Percentiles rank a stretch among this genome's conserved stretches.
Evolutionary conservation across 2,329 filamentous ascomycete genomes (phyloP).

Genomic region (Trichoderma koningiopsis): DNA sequence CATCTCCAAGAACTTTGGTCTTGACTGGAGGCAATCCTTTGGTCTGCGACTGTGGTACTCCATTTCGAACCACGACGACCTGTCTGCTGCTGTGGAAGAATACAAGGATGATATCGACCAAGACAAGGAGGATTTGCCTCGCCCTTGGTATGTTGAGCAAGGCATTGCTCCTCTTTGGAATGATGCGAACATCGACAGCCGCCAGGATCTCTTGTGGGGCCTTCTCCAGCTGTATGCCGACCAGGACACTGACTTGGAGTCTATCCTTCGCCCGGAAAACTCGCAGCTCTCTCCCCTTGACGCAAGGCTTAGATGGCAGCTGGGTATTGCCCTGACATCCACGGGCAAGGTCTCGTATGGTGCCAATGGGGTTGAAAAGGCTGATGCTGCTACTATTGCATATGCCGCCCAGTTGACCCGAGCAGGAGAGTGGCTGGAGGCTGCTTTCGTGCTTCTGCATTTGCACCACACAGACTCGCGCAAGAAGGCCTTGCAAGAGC

Average conservation of each 20-base stretch:
- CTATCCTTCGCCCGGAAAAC: conserved; percentile 74
- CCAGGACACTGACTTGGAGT: conserved; percentile 61
- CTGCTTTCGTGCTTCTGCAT: conserved; percentile 77
- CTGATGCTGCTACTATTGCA: conserved; percentile 66
- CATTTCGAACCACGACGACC: conserved; percentile 65
- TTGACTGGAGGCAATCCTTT: conserved; percentile 94
- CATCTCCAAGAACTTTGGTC: conserved; percentile 78
- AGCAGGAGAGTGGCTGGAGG: conserved; percentile 67
- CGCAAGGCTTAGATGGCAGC: conserved; percentile 79
- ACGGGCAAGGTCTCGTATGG: conserved; percentile 56
- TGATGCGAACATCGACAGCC: conserved; percentile 57
- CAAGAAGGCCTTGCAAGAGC: conserved; percentile 68
- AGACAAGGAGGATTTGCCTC: conserved; percentile 70
- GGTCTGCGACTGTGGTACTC: conserved; percentile 90
- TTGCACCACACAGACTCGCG: conserved; percentile 66
- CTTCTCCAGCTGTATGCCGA: conserved; percentile 78
- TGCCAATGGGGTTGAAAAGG: conserved; percentile 58
- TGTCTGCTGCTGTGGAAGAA: conserved; percentile 70
- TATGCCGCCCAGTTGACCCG: conserved; percentile 67
- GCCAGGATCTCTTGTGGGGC: conserved; percentile 84
- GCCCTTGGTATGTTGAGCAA: conserved; percentile 70
- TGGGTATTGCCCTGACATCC: conserved; percentile 67
- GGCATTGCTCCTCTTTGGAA: conserved; percentile 61
- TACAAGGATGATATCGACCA: conserved; percentile 75
- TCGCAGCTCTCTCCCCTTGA: conserved; percentile 75